These are phyloP conservation scores for Aspergillus alliaceus DNA, from an alignment of 2,329 filamentous ascomycete species.

Conservation along the genomic window DNA sequence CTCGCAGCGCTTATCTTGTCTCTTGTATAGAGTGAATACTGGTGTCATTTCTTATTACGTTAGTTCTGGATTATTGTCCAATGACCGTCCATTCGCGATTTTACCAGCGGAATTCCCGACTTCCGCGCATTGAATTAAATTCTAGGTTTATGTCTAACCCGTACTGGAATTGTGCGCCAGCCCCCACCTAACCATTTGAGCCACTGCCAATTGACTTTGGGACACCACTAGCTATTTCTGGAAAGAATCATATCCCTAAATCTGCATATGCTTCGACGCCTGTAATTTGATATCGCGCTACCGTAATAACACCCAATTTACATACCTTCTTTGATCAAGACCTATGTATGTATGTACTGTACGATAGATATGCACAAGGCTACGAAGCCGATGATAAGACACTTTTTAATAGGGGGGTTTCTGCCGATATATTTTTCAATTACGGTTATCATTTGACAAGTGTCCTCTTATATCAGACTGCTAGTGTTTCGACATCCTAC, in stretches of 20 bases:
- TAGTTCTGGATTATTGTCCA: conserved; percentile 10
- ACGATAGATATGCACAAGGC: neutral
- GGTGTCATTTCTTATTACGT: conserved; percentile 18
- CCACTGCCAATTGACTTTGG: conserved; percentile 11
- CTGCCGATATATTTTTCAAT: neutral
- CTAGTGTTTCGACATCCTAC: neutral
- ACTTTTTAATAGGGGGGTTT: neutral
- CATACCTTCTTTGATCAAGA: neutral
- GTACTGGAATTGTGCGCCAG: neutral
- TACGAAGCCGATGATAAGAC: neutral
- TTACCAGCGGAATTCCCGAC: conserved; percentile 21
- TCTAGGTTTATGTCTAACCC: neutral
- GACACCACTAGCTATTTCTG: conserved; percentile 15
- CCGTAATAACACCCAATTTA: neutral
- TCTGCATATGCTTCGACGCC: conserved; percentile 15
- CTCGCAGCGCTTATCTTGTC: neutral
- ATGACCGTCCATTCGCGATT: conserved; percentile 13
- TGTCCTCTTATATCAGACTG: neutral
- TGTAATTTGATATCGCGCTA: conserved; percentile 9
- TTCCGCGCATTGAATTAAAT: conserved; percentile 16
- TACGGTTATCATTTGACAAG: neutral
- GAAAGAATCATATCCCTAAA: conserved; percentile 15
- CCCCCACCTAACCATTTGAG: conserved; percentile 13
- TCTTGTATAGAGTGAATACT: neutral
- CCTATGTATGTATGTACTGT: no score